phyloP scores from a whole-genome alignment of 2,329 filamentous ascomycete species.

The Fusarium pseudoanthophilum region DNA sequence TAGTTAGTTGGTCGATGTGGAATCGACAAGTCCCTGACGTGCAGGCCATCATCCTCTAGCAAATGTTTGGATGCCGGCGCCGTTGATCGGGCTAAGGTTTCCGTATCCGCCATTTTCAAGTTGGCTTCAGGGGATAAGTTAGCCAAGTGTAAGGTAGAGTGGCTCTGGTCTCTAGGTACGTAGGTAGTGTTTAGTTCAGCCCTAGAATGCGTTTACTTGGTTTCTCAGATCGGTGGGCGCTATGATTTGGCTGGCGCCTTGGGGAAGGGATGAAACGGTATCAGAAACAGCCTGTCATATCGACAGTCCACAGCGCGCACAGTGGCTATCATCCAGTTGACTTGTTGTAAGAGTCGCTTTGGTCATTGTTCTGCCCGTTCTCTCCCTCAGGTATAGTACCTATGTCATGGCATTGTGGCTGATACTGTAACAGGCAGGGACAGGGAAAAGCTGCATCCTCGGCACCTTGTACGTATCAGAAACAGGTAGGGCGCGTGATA shows the following conservation, averaged over 20 bases:
- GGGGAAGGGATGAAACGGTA: slow-evolving; percentile 36
- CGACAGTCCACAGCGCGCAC: slow-evolving; percentile 22
- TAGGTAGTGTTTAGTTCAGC: slow-evolving; percentile 33
- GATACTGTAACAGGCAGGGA: slow-evolving; percentile 13
- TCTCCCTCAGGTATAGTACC: background rate
- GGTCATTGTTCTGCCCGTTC: background rate
- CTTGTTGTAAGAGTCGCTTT: background rate
- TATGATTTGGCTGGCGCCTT: slow-evolving; percentile 39
- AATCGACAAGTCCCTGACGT: slow-evolving; percentile 42
- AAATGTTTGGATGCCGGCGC: slow-evolving; percentile 34
- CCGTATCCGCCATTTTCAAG: slow-evolving; percentile 32
- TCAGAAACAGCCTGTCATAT: slow-evolving; percentile 18
- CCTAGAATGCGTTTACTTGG: slow-evolving; percentile 41
- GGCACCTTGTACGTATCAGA: background rate
- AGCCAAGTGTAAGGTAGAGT: slow-evolving; percentile 12
- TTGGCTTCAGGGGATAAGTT: slow-evolving; percentile 33
- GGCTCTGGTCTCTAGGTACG: background rate
- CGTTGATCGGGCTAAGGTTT: slow-evolving; percentile 34
- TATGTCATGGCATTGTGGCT: slow-evolving; percentile 22
- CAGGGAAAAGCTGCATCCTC: background rate
- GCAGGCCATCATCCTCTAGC: slow-evolving; percentile 38
- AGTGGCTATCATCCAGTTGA: slow-evolving; percentile 3
- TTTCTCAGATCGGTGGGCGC: slow-evolving; percentile 35
- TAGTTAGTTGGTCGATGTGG: slow-evolving; percentile 25
- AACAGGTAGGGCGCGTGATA: slow-evolving; percentile 15